These are phyloP conservation scores for Pholiota molesta DNA, from an alignment of 768 basidiomycete species.

Conservation along the genomic window DNA sequence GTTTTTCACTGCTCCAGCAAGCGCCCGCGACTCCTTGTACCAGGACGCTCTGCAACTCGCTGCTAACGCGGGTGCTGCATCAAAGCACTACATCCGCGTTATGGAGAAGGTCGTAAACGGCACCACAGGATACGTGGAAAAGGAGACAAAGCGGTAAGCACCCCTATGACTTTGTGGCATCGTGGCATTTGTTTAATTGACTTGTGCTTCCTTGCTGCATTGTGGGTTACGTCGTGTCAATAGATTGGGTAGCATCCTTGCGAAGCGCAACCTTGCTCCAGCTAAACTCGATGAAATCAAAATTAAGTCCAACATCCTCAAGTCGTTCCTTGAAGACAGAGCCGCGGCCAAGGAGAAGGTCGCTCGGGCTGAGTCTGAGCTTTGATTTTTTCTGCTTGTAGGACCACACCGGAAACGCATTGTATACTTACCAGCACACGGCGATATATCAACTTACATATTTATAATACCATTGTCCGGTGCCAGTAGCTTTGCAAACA, in stretches of 20 bases:
- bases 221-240: background rate
- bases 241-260: slow-evolving; percentile 76
- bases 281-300: slow-evolving; percentile 92
- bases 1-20: slow-evolving; percentile 66
- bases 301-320: slow-evolving; percentile 86
- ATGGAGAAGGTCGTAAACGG: slow-evolving; percentile 86
- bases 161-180: background rate
- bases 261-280: slow-evolving; percentile 75
- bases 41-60: slow-evolving; percentile 64
- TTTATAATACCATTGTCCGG: slow-evolving; percentile 6
- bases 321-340: slow-evolving; percentile 54
- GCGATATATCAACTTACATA: background rate
- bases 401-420: background rate
- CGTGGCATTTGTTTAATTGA: too few species aligned
- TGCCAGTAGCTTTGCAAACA: background rate
- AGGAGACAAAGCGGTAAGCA: slow-evolving; percentile 80
- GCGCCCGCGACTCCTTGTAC: slow-evolving; percentile 61
- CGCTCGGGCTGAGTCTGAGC: slow-evolving; percentile 28
- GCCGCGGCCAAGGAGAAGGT: slow-evolving; percentile 38
- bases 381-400: slow-evolving; percentile 11
- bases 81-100: slow-evolving; percentile 83
- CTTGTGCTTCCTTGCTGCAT: too few species aligned
- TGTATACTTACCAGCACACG: slow-evolving; percentile 1
- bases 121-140: slow-evolving; percentile 76
- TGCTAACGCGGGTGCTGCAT: slow-evolving; percentile 48